Conservation (phyloP, 2,329 filamentous ascomycete species). For the Colletotrichum sp. region DNA sequence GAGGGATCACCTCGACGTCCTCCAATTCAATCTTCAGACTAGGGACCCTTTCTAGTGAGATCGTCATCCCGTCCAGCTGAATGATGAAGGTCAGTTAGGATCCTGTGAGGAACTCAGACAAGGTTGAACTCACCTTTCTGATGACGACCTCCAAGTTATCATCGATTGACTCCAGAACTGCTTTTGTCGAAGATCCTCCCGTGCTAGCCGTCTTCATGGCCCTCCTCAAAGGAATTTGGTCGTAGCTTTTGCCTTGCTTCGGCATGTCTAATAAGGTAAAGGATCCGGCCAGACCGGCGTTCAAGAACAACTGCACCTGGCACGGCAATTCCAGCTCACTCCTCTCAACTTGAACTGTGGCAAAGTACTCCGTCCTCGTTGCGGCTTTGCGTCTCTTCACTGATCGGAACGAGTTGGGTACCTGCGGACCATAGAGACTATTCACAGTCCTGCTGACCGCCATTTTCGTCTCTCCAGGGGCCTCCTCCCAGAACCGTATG, state of each 20-base stretch:
- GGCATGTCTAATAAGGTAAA: slow-evolving; percentile 42
- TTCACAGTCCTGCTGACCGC: slow-evolving; percentile 64
- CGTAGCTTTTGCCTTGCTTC: slow-evolving; percentile 30
- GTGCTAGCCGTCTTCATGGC: slow-evolving; percentile 1
- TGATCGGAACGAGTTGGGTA: neutral
- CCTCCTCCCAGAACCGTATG: slow-evolving; percentile 54
- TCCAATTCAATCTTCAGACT: slow-evolving; percentile 42
- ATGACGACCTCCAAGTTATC: slow-evolving; percentile 34
- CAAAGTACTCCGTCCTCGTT: slow-evolving; percentile 33
- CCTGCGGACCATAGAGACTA: slow-evolving; percentile 45
- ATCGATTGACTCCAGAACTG: neutral
- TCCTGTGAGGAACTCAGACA: neutral
- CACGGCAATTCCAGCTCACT: slow-evolving; percentile 39
- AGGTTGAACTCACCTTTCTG: slow-evolving; percentile 28
- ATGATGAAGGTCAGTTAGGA: neutral
- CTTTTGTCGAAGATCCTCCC: neutral
- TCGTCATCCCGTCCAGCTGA: slow-evolving; percentile 34
- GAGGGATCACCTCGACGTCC: slow-evolving; percentile 31
- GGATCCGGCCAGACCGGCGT: slow-evolving; percentile 30
- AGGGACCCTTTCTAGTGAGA: slow-evolving; percentile 28
- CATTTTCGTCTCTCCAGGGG: slow-evolving; percentile 61
- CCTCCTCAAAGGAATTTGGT: slow-evolving; percentile 33
- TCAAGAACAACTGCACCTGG: slow-evolving; percentile 37
- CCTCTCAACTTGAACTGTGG: slow-evolving; percentile 39
- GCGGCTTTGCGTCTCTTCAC: neutral